phyloP scores from a whole-genome alignment of 768 basidiomycete genomes.

The Boletus vermiculosoides region DNA sequence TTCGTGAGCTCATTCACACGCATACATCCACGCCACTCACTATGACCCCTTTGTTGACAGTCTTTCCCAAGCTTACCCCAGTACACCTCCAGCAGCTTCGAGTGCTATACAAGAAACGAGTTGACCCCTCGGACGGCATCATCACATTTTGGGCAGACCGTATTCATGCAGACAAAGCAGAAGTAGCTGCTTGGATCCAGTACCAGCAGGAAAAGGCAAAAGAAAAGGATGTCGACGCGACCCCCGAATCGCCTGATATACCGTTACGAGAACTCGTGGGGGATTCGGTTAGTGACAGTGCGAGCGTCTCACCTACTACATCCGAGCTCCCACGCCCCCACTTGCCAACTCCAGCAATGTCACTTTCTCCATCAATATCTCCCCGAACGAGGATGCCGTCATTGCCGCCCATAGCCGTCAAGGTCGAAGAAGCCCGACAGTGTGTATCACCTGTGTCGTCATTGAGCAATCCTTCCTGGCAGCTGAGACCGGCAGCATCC shows the following conservation, averaged over 20 bases:
- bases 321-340: slow-evolving; percentile 19
- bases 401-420: slow-evolving; percentile 32
- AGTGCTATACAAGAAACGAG: slow-evolving; percentile 12
- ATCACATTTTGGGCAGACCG: slow-evolving; percentile 29
- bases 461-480: neutral
- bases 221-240: neutral
- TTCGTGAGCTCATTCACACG: slow-evolving; percentile 20
- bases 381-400: slow-evolving; percentile 20
- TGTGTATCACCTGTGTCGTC: slow-evolving; percentile 1
- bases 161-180: slow-evolving; percentile 15
- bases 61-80: slow-evolving; percentile 28
- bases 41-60: neutral
- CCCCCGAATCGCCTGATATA: slow-evolving; percentile 15
- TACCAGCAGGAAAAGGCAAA: slow-evolving; percentile 31
- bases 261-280: neutral
- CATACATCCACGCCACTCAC: slow-evolving; percentile 6
- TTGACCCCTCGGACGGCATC: slow-evolving; percentile 20
- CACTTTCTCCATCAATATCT: slow-evolving; percentile 18
- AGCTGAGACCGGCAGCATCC: neutral
- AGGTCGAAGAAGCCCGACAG: slow-evolving; percentile 20
- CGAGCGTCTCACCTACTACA: slow-evolving; percentile 18
- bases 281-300: neutral
- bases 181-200: slow-evolving; percentile 26
- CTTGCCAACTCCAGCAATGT: slow-evolving; percentile 30
- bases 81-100: slow-evolving; percentile 25